Evolutionary conservation across 768 basidiomycete species (phyloP).

Genomic region (Termitomyces sp.): DNA sequence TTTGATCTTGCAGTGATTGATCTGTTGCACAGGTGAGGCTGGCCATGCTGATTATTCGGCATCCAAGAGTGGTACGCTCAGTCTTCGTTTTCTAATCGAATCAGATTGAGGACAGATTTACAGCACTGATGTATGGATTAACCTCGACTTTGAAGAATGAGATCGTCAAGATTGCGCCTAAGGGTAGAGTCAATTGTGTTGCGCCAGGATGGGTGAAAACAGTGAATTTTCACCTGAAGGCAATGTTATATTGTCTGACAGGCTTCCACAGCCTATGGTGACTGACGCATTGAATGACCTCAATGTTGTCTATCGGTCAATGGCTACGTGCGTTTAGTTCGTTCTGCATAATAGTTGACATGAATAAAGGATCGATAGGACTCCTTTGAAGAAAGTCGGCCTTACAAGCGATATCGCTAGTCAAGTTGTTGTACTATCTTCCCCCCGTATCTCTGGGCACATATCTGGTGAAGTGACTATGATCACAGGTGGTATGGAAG

Average conservation of each 20-base stretch:
- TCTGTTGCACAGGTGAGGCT: conserved; percentile 41
- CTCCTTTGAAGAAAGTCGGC: conserved; percentile 69
- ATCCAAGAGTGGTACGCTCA: conserved; percentile 60
- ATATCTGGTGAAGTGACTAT: conserved; percentile 69
- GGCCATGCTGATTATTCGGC: conserved; percentile 67
- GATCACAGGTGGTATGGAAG: conserved; percentile 82
- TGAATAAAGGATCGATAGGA: conserved; percentile 35
- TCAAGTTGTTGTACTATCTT: conserved; percentile 63
- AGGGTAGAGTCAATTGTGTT: conserved; percentile 67
- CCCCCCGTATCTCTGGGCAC: conserved; percentile 62
- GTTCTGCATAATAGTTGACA: background rate
- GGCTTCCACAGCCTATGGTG: conserved; percentile 44
- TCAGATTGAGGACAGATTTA: background rate
- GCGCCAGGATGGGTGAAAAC: conserved; percentile 71
- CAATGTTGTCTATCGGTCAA: conserved; percentile 48
- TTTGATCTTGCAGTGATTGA: background rate
- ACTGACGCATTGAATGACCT: conserved; percentile 57
- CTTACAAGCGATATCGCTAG: conserved; percentile 61
- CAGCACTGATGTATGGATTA: conserved; percentile 74
- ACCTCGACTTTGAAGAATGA: conserved; percentile 74
- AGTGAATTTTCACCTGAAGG: conserved; percentile 18
- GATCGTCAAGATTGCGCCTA: conserved; percentile 73
- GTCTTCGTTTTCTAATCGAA: background rate
- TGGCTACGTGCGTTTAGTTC: conserved; percentile 58
- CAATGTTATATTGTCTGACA: background rate